Evolutionary conservation across 257 asterid species (phyloP).

Genomic region (Thymus quinquecostatus): DNA sequence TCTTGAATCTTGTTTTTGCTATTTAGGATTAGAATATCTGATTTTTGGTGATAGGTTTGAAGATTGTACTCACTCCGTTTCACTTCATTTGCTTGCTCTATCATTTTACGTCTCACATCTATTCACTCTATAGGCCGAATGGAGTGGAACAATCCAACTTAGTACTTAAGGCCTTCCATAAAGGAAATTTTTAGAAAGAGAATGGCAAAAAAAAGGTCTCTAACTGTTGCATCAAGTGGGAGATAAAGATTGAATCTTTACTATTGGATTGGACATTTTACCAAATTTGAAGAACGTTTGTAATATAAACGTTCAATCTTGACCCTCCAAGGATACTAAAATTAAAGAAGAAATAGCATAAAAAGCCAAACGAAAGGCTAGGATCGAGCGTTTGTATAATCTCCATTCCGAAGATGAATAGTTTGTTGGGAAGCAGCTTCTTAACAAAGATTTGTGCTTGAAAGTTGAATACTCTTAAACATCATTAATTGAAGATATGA

Average conservation of each 20-base stretch:
- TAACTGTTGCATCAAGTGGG: background rate
- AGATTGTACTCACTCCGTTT: no score
- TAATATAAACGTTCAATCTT: no score
- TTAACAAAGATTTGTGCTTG: background rate
- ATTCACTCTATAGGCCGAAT: no score
- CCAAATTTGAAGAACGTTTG: background rate
- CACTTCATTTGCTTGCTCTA: no score
- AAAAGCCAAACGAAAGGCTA: no score
- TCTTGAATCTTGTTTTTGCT: background rate
- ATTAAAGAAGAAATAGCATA: background rate
- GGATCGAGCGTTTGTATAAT: no score
- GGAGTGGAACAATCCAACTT: no score
- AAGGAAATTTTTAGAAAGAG: no score
- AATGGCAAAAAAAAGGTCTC: background rate
- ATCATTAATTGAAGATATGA: no score
- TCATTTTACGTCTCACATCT: no score
- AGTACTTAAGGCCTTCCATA: background rate
- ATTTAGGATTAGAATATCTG: background rate
- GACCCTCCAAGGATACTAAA: background rate
- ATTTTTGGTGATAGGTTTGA: no score
- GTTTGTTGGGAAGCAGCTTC: slow-evolving; percentile 9
- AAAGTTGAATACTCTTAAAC: background rate
- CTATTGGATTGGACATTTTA: background rate
- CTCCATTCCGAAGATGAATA: background rate
- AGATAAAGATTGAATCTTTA: background rate